Evolutionary conservation across 371 early-diverging fungal species (phyloP), one percentile per base, ranked within the genome.

Genomic region (Lichtheimia ornata): DNA sequence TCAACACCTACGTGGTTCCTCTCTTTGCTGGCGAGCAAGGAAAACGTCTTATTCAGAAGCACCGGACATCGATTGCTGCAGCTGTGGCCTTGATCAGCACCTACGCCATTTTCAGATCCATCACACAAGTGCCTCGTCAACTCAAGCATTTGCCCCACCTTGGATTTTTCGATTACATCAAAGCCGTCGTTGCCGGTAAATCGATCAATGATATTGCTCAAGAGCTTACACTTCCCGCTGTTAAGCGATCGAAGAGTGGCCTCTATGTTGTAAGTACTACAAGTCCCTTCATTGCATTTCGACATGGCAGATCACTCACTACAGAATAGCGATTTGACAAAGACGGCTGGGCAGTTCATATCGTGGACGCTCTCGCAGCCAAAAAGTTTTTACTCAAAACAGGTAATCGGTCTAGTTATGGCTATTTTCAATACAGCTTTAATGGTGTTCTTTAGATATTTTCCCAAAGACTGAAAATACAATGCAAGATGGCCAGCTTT

Each of bases 261-360:
- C 11, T 59, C 1, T 61, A 61, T 47, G 41, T 54, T 50, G 66
- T 61, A 61, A 27, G 24, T 49, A 35, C 35, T 7, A 28, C 28
- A 28, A 28, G 35, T 35, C 9, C 9, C 4, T 9, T 35, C 35
- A 35, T 9, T 11, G 6, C 11, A 9, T 35, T 9, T 9, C 9
- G 35, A 11, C 9, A 35, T 35, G 11, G 5, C 35, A 35, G 11
- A 6, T 9, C 1, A 9, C 11, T 35, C 6, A 9, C 11, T 11
- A 9, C 11, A 35, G 5, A 9, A 35, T 11, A 58, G 57, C 41
- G 59, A 18, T 53, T 41, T n/a, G 50, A 54, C 47, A 18, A 24
- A 30, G 18, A 57, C 30, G 69, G 67, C 3, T 73, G 73, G 73
- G 35, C 47, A 4, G 53, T 73, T 13, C 47, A 61, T 28, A 42